Evolutionary conservation across 306 rosid species (phyloP), one percentile per base, ranked within the genome.

Genomic region (Mimosa pudica): DNA sequence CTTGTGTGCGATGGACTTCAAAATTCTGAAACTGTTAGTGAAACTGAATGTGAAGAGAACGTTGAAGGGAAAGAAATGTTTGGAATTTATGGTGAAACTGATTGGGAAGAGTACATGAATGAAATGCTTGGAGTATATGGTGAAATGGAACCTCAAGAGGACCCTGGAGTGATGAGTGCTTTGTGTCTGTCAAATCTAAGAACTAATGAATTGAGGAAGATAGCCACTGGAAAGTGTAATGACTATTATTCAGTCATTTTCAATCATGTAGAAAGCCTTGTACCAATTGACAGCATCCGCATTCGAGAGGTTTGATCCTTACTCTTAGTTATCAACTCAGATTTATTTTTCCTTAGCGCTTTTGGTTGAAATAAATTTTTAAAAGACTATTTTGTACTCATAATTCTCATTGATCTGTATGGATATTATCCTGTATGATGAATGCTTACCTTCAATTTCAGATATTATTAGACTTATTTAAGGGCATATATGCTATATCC

Each of bases 261-360:
- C 41, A 61, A 61, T 30, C 74, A 77, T 73, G 36, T 7, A 5
- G 76, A 77, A 44, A 82, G 72, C 81, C 82, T 82, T 32, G 76
- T 77, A 10, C 76, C 75, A 1, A 12, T 65, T 78, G 38, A 11
- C 38, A 61, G 13, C 16, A 30, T 10, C 38, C 38, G 20, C 49
- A 24, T 36, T 24, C 10, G 32, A 70, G 61, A 48, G 44, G 30
- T 35, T 12, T 20, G 35, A 32, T 46, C 36, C 35, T 60, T 8
- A 60, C 20, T 61, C 17, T 7, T 45, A 18, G 12, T 18, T 4
- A 4, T 46, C 4, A 5, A n/a, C 32, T 45, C 46, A 20, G 38
- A 2, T 70, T 46, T 20, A 45, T 51, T 46, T 20, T 30, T 0
- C 11, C 35, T 30, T 1, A 10, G 65, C 35, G 3, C 36, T 24